phyloP scores from a whole-genome alignment of 306 rosid species.

The Delonix regia region DNA sequence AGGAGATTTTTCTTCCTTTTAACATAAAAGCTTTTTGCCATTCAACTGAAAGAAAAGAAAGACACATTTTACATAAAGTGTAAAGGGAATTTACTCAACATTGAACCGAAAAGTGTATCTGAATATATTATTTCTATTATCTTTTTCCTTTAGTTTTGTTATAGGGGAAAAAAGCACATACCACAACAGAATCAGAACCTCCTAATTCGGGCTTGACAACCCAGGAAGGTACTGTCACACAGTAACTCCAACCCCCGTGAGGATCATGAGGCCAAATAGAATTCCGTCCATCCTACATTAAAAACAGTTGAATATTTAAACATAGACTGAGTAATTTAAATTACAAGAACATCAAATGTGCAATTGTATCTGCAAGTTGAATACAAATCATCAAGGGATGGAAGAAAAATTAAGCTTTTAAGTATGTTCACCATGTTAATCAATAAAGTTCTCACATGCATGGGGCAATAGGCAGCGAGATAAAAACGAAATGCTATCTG shows the following conservation, averaged over 20 bases:
- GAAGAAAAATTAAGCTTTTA: not conserved
- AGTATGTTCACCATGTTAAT: not conserved
- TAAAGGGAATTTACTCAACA: not conserved
- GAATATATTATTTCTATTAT: not conserved
- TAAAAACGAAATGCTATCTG: not conserved
- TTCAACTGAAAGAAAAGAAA: not conserved
- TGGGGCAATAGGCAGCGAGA: not conserved
- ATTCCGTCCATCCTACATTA: slow-evolving; percentile 62
- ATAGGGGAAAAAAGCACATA: slow-evolving; percentile 24
- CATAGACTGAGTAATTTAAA: not conserved
- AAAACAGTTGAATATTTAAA: not conserved
- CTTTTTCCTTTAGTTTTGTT: not conserved
- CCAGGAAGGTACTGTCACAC: slow-evolving; percentile 82
- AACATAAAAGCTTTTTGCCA: not conserved
- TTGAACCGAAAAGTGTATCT: not conserved
- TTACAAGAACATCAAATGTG: not conserved
- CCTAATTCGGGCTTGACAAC: slow-evolving; percentile 54
- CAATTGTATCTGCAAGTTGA: not conserved
- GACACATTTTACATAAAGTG: not conserved
- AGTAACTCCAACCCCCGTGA: slow-evolving; percentile 75
- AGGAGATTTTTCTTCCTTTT: not conserved
- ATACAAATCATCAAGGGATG: not conserved
- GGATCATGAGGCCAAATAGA: slow-evolving; percentile 81
- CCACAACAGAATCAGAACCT: slow-evolving; percentile 72
- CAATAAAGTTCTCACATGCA: not conserved